Evolutionary conservation across 2,329 filamentous ascomycete species (phyloP).

Genomic region (Cordyceps tenuipes): DNA sequence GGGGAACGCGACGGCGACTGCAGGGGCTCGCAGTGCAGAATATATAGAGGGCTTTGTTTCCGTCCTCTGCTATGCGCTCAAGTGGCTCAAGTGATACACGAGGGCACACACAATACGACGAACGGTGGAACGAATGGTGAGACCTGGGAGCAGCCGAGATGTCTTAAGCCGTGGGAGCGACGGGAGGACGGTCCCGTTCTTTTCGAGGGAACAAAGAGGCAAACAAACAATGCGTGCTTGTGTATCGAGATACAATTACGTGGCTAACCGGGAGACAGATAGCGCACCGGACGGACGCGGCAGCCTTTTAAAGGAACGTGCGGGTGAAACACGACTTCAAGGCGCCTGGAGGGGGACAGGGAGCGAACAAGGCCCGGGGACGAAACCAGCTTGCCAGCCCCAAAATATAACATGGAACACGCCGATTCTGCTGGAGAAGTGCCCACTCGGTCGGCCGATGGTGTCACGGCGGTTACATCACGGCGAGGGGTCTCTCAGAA

Average conservation of each 20-base stretch:
- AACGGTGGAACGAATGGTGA: neutral
- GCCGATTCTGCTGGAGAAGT: slow-evolving; percentile 3
- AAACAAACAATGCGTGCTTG: neutral
- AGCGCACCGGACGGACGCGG: neutral
- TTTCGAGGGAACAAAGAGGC: neutral
- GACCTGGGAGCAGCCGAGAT: neutral
- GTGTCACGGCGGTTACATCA: neutral
- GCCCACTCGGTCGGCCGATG: neutral
- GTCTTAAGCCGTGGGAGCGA: neutral
- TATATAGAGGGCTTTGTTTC: neutral
- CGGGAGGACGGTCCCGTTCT: neutral
- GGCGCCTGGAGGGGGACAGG: neutral
- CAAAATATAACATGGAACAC: neutral
- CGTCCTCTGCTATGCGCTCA: neutral
- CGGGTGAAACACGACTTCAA: neutral
- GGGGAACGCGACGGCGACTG: neutral
- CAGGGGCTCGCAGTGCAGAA: neutral
- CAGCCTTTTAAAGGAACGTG: slow-evolving; percentile 6
- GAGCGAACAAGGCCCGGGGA: neutral
- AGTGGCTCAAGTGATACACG: neutral
- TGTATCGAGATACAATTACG: slow-evolving; percentile 1
- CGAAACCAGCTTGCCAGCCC: neutral
- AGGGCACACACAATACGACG: neutral
- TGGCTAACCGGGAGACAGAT: neutral
- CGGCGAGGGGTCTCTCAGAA: neutral